These are phyloP conservation scores for Cytospora mali DNA, from an alignment of 2,329 filamentous ascomycete species.

Conservation along the genomic window DNA sequence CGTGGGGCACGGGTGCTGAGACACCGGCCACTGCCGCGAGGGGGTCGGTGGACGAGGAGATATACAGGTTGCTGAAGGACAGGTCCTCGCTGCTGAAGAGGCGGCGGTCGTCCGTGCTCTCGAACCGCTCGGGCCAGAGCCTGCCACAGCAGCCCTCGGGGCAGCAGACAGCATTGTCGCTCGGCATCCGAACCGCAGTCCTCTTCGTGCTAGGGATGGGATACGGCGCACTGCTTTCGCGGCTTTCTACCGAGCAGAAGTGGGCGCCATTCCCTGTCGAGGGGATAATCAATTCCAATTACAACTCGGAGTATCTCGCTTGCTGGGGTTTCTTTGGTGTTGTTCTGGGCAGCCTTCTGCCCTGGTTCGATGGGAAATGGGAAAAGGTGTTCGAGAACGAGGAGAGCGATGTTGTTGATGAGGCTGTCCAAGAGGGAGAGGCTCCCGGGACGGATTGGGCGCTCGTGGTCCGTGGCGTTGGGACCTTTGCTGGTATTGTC, in stretches of 20 bases:
- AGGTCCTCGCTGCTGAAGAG: constrained; percentile 39
- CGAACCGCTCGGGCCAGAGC: constrained; percentile 23
- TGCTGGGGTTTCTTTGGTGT: constrained; percentile 85
- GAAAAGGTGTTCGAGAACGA: constrained; percentile 52
- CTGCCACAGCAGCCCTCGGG: constrained; percentile 29
- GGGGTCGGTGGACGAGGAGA: constrained; percentile 47
- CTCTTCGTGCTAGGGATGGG: constrained; percentile 79
- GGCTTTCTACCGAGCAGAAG: constrained; percentile 71
- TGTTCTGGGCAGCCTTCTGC: constrained; percentile 75
- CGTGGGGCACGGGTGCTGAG: constrained; percentile 78
- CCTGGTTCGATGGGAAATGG: constrained; percentile 81
- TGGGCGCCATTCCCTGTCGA: constrained; percentile 64
- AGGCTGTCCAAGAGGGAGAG: constrained; percentile 36
- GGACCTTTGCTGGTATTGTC: constrained; percentile 63
- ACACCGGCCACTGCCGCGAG: constrained; percentile 56
- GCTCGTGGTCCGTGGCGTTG: constrained; percentile 58
- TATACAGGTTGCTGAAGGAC: constrained; percentile 48
- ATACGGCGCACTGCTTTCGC: constrained; percentile 80
- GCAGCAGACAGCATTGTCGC: constrained; percentile 46
- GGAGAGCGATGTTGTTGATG: constrained; percentile 35
- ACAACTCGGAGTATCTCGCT: constrained; percentile 68
- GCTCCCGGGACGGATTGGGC: constrained; percentile 71
- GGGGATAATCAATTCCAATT: constrained; percentile 44
- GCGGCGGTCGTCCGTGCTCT: constrained; percentile 42
- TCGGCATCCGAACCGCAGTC: constrained; percentile 60